These are phyloP conservation scores for Neofusicoccum umdonicola DNA, from an alignment of 2,329 filamentous ascomycete genomes.

Conservation along the genomic window DNA sequence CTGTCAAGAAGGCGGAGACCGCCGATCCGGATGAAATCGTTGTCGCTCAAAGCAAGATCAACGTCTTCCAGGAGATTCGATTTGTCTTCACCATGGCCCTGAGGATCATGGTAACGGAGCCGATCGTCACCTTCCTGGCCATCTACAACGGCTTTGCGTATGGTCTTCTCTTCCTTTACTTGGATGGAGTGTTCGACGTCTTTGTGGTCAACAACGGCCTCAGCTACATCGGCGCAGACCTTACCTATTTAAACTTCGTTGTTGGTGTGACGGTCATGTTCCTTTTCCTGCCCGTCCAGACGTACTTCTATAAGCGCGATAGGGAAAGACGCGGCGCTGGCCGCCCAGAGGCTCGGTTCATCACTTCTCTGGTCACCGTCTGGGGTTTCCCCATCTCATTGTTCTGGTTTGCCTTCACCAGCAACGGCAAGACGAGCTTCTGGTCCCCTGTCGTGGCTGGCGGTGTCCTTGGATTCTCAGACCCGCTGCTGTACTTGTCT, in stretches of 20 bases:
- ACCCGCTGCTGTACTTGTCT: conserved; percentile 9
- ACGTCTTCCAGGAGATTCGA: conserved; percentile 14
- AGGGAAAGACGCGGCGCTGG: conserved; percentile 50
- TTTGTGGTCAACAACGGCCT: conserved; percentile 72
- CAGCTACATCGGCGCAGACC: conserved; percentile 65
- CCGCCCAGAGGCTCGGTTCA: conserved; percentile 57
- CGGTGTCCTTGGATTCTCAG: conserved; percentile 6
- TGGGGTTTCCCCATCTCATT: conserved; percentile 42
- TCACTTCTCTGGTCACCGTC: conserved; percentile 53
- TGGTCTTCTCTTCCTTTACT: conserved; percentile 76
- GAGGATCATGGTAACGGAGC: conserved; percentile 47
- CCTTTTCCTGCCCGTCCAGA: conserved; percentile 53
- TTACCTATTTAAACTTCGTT: conserved; percentile 85
- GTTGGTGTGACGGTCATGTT: conserved; percentile 65
- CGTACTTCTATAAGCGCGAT: conserved; percentile 59
- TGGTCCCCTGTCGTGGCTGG: conserved; percentile 18
- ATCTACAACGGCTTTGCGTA: conserved; percentile 56
- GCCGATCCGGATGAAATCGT: conserved; percentile 13
- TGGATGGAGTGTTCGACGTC: conserved; percentile 77
- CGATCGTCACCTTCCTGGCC: conserved; percentile 48
- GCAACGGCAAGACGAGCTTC: conserved; percentile 15
- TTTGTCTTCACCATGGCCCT: conserved; percentile 17
- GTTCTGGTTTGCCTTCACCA: conserved; percentile 39
- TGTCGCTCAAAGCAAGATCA: conserved; percentile 13
- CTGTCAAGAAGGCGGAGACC: neutral